Base-by-base conservation (phyloP, 805 yeast species). In the Blastobotrys parvus region DNA sequence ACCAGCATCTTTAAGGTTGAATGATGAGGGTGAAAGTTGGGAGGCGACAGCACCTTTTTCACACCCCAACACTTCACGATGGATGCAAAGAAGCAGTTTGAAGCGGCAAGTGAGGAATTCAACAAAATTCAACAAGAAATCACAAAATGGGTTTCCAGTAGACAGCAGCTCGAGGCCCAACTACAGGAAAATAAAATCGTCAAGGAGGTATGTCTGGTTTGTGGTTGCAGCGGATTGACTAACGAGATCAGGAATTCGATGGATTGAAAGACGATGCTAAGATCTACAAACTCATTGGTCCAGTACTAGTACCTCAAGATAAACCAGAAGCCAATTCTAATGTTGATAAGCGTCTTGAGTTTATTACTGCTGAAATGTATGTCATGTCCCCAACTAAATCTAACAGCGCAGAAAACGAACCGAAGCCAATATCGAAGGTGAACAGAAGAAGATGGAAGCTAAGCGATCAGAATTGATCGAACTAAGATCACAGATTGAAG, bases 161-260 rank as follows among this genome's bases (percentile, higher is more conserved):
- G 97, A 56, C 94, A 90, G 52, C 77, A 80, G 57, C 72, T 92
- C 37, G 99, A 92, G 59, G 85, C 97, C 1, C 99, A 92, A 64
- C 76, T 70, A 54, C 98, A 92, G 63, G 99, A 92, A 62, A 89
- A 89, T 62, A 79, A 79, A 55, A 89, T 92, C 39, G 98, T 92
- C 13, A 71, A 79, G 51, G 80, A 75, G 31, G 61, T 56, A 41
- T 10, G 46, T 20, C 5, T 13, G 13, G 19, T 4, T 30, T 17
- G 4, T 29, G 17, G 16, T 13, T 7, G 2, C 20, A 17, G 17
- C 6, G 21, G 4, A 3, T 11, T 13, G 3, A 13, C 42, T 42
- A 20, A 38, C 38, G n/a, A 7, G 6, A 31, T 3, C 23, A 61
- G 45, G 98, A 92, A 63, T 84, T 92, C 55, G 75, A 73, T 22